Evolutionary conservation across 495 filamentous ascomycete species (phyloP).

Genomic region (Penicillium coprophilum): DNA sequence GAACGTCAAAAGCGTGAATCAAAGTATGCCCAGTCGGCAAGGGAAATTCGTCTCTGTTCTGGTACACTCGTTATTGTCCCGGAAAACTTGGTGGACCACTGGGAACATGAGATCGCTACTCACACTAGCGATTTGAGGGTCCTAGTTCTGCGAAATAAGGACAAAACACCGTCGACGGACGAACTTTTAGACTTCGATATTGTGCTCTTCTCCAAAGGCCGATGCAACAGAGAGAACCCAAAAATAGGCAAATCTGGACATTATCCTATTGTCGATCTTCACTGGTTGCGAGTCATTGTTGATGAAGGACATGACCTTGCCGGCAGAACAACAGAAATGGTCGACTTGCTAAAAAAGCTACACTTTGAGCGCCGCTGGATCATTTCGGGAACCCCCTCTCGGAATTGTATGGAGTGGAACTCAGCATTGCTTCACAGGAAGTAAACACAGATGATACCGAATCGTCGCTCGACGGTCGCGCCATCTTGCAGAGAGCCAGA

Average conservation of each 20-base stretch:
- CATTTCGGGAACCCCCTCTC: constrained; percentile 85
- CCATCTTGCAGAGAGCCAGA: constrained; percentile 36
- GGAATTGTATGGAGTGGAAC: constrained; percentile 78
- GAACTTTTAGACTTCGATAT: constrained; percentile 72
- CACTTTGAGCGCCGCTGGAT: constrained; percentile 79
- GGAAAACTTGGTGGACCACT: constrained; percentile 54
- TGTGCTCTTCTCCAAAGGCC: constrained; percentile 69
- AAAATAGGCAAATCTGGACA: constrained; percentile 4
- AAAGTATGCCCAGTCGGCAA: constrained; percentile 41
- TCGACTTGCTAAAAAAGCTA: constrained; percentile 64
- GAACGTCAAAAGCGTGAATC: constrained; percentile 44
- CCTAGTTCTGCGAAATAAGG: constrained; percentile 53
- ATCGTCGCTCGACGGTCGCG: constrained; percentile 28
- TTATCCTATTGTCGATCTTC: constrained; percentile 66
- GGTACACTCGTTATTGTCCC: constrained; percentile 61
- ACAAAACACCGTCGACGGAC: constrained; percentile 57
- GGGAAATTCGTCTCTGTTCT: constrained; percentile 60
- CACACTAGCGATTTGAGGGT: constrained; percentile 70
- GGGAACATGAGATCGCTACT: constrained; percentile 58
- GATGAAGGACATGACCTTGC: constrained; percentile 90
- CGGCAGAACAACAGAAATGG: constrained; percentile 55
- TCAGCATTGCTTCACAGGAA: constrained; percentile 56
- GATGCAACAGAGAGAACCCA: constrained; percentile 65
- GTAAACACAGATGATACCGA: constrained; percentile 40
- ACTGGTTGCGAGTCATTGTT: constrained; percentile 83